Base-by-base conservation (phyloP, 2,329 filamentous ascomycete species). In the Fusarium tjaetaba region DNA sequence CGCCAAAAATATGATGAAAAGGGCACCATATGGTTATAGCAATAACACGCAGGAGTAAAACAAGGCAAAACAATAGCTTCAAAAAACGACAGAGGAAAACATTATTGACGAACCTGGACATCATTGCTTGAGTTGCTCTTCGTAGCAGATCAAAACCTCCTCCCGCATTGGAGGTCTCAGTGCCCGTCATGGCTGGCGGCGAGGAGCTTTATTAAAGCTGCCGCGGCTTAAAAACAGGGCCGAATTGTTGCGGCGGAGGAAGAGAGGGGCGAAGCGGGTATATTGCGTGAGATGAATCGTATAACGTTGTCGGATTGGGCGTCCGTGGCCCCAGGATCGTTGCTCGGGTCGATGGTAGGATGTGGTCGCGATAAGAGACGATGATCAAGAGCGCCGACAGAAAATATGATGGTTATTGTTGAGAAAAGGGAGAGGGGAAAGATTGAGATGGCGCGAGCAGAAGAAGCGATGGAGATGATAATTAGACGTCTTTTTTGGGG, bases 111-210 rank as follows among this genome's bases (percentile, higher is more conserved):
- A 86, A 90, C 88, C 84, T 90, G 82, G 88, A 90, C 87, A 91
- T 89, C 86, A 90, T 88, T 75, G 86, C 87, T 78, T 90, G 88
- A n/a, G 89, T 91, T 70, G 89, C 89, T 80, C 88, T 85, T 78
- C 87, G 85, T 72, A 91, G 80, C 74, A 91, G 83, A 81, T 91
- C 89, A 76, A 87, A 89, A 74, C 86, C 84, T 74, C 86, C 84
- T 78, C 86, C 85, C 39, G 79, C 78, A 77, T 82, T 83, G 65
- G 81, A 79, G 70, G 80, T 81, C 79, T 88, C 86, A 68, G 84
- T 82, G 82, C 85, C 85, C 78, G 87, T 84, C 88, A 90, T 89
- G 77, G 71, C 76, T 89, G 77, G 72, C 76, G 72, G 73, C 70
- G 72, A 71, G 34, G 59, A 71, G 72, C 72, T 77, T 70, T 70